Base-by-base conservation (phyloP, 139 green algal species). In the Ettlia oleoabundans region DNA sequence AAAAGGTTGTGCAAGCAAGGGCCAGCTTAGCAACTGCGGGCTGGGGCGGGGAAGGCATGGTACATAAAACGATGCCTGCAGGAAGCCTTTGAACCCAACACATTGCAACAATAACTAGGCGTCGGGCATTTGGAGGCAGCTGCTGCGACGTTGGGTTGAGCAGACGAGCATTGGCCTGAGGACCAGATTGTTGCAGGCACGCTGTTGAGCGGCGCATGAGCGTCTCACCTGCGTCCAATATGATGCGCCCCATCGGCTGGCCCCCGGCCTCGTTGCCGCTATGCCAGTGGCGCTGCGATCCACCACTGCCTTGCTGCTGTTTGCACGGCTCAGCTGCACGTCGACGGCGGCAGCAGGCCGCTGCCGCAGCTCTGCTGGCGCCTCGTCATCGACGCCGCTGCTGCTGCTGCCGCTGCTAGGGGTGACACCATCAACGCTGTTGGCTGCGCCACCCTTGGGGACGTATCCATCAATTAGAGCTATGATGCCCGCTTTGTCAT, bases 181-280 rank as follows among this genome's bases (percentile, higher is more conserved):
- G n/a, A n/a, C n/a, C n/a, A n/a, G n/a, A n/a, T n/a, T n/a, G n/a
- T n/a, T n/a, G n/a, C n/a, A n/a, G n/a, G n/a, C n/a, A n/a, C n/a
- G n/a, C n/a, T n/a, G n/a, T n/a, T n/a, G n/a, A n/a, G n/a, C n/a
- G n/a, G n/a, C n/a, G n/a, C n/a, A n/a, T n/a, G n/a, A n/a, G n/a
- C n/a, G n/a, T n/a, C 42, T 19, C 7, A 93, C 74, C 78, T 93
- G 86, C 30, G 66, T 62, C 78, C 37, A 75, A 51, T 78, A 90
- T 10, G 75, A 76, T 6, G 80, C 66, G 9, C 85, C 85, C 85
- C 85, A 89, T 28, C 85, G 85, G 30, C 40, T 66, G 19, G 77
- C 77, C 13, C 76, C 77, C n/a, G 43, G 10, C 30, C n/a, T 43
- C 10, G 22, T 33, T 1, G 63, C 77, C 24, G 62, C 63, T 42